phyloP scores from a whole-genome alignment of 306 rosid species.

The Carpinus fangiana region DNA sequence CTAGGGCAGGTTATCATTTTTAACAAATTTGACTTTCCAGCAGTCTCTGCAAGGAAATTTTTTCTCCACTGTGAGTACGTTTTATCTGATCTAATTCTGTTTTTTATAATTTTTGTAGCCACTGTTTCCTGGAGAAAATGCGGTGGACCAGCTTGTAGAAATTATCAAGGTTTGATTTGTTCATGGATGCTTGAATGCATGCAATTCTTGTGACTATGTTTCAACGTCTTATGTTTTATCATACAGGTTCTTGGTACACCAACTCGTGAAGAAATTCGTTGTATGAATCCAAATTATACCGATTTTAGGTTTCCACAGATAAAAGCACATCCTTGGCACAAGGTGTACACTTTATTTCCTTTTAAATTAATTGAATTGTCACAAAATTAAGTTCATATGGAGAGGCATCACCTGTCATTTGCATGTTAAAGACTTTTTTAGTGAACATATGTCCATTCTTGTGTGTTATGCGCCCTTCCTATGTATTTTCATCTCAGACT shows the following conservation, averaged over 20 bases:
- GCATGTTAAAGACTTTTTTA: not conserved
- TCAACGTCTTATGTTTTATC: slow-evolving; percentile 15
- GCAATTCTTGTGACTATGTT: not conserved
- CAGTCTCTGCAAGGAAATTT: not conserved
- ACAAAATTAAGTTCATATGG: slow-evolving; percentile 5
- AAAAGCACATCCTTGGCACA: slow-evolving; percentile 98
- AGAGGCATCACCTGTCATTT: slow-evolving; percentile 1
- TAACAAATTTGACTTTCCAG: not conserved
- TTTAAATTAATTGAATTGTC: slow-evolving; percentile 10
- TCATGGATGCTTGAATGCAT: slow-evolving; percentile 8
- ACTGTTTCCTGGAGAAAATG: slow-evolving; percentile 93
- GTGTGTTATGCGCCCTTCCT: not conserved
- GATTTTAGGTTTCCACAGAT: slow-evolving; percentile 92
- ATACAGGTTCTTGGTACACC: slow-evolving; percentile 97
- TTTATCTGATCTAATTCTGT: not conserved
- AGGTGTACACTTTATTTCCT: slow-evolving; percentile 49
- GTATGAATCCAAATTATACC: slow-evolving; percentile 95
- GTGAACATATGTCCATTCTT: not conserved
- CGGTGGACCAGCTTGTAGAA: slow-evolving; percentile 97
- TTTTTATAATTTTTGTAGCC: slow-evolving; percentile 54
- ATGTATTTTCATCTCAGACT: not conserved
- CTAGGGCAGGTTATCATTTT: slow-evolving; percentile 78
- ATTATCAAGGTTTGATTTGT: slow-evolving; percentile 70
- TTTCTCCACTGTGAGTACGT: not conserved
- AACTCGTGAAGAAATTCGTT: slow-evolving; percentile 96